Conservation (phyloP, 805 yeast genomes). For the Hanseniaspora mollemarum region DNA sequence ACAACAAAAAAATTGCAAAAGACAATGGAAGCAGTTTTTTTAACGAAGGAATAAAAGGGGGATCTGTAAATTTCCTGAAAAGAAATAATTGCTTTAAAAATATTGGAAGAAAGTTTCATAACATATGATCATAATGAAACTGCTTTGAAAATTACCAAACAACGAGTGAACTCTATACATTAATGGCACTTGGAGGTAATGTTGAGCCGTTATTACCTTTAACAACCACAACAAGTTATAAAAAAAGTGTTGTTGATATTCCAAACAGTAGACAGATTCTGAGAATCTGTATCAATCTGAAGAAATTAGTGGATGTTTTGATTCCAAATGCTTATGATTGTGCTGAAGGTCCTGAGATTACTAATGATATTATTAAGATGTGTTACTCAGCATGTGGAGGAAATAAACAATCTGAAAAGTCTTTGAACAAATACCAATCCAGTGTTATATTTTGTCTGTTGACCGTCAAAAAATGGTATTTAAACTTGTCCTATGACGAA, state of each 20-base stretch:
- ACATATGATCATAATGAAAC: too few relatives aligned
- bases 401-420: conserved; percentile 41
- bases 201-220: background rate
- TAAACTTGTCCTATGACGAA: conserved; percentile 45
- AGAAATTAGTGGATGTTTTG: conserved; percentile 56
- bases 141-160: background rate
- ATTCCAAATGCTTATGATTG: conserved; percentile 55
- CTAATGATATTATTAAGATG: conserved; percentile 45
- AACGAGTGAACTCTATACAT: background rate
- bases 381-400: conserved; percentile 75
- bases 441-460: conserved; percentile 58
- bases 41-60: too few relatives aligned
- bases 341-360: conserved; percentile 43
- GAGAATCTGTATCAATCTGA: conserved; percentile 61
- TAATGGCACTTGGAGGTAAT: background rate
- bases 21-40: too few relatives aligned
- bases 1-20: too few relatives aligned
- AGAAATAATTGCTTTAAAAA: too few relatives aligned
- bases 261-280: conserved; percentile 60
- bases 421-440: conserved; percentile 54
- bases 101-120: too few relatives aligned
- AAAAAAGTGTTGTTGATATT: conserved; percentile 15
- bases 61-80: too few relatives aligned
- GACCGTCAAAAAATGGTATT: conserved; percentile 71
- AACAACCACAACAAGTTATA: background rate